phyloP scores from a whole-genome alignment of 179 eudicot species.

The Vitellaria paradoxa region DNA sequence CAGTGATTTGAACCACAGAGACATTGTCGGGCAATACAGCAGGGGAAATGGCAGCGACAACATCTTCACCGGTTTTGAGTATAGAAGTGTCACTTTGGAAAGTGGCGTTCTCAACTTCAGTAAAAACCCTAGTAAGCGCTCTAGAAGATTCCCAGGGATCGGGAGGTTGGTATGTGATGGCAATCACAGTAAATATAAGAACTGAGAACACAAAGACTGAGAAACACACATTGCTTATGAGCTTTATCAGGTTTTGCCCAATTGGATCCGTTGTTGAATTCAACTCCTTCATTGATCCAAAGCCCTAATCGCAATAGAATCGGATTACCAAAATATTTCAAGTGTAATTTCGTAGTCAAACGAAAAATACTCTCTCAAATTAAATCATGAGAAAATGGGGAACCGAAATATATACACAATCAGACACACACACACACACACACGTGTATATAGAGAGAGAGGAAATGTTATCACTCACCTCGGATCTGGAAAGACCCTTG shows the following conservation, averaged over 20 bases:
- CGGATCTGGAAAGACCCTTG: neutral
- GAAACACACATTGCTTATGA: slow-evolving; percentile 87
- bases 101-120: slow-evolving; percentile 71
- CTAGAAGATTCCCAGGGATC: slow-evolving; percentile 97
- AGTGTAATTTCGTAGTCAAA: neutral
- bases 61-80: slow-evolving; percentile 84
- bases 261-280: slow-evolving; percentile 58
- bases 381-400: neutral
- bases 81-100: slow-evolving; percentile 72
- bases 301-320: neutral
- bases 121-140: slow-evolving; percentile 68
- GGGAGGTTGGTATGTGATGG: slow-evolving; percentile 92
- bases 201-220: slow-evolving; percentile 84
- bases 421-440: neutral
- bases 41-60: slow-evolving; percentile 27
- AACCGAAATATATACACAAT: neutral
- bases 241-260: slow-evolving; percentile 78
- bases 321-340: neutral
- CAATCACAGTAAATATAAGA: slow-evolving; percentile 66
- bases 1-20: slow-evolving; percentile 39
- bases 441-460: neutral
- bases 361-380: neutral
- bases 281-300: slow-evolving; percentile 45
- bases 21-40: slow-evolving; percentile 20
- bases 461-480: neutral